These are phyloP conservation scores for Phaeoacremonium minimum DNA, from an alignment of 2,329 filamentous ascomycete species.

Conservation along the genomic window DNA sequence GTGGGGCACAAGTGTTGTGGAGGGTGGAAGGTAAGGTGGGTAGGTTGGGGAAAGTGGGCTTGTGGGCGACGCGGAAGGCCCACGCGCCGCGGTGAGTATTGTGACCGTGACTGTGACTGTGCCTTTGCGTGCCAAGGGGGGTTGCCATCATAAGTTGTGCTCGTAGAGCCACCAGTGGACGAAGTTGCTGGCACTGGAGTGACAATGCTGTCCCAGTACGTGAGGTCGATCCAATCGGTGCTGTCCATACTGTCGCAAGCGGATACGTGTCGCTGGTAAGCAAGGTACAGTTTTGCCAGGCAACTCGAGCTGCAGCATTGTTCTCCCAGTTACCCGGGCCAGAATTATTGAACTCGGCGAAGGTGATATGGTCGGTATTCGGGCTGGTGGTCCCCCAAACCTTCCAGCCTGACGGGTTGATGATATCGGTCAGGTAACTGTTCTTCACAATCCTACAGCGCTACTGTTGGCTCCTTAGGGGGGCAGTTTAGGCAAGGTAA, in stretches of 20 bases:
- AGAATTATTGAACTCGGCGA: constrained; percentile 49
- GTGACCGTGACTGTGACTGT: too few species aligned
- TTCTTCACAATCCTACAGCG: constrained; percentile 46
- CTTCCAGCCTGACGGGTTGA: constrained; percentile 47
- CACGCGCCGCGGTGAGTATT: too few species aligned
- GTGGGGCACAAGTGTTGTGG: too few species aligned
- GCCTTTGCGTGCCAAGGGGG: too few species aligned
- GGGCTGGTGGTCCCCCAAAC: constrained; percentile 32
- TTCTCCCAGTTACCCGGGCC: constrained; percentile 33
- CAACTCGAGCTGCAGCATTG: constrained; percentile 11
- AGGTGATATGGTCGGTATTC: constrained; percentile 40
- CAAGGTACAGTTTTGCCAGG: constrained; percentile 15
- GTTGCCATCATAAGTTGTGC: constrained; percentile 15
- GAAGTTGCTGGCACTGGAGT: constrained; percentile 12
- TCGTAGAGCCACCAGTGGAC: constrained; percentile 9
- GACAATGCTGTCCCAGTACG: constrained; percentile 15
- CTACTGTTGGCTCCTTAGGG: too few species aligned
- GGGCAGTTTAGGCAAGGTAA: too few species aligned
- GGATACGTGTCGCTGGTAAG: constrained; percentile 16
- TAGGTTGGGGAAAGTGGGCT: too few species aligned
- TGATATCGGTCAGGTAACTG: constrained; percentile 38
- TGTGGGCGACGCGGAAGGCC: too few species aligned
- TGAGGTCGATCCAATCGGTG: constrained; percentile 19
- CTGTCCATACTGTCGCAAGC: constrained; percentile 14
- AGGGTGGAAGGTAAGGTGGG: too few species aligned